Conservation (phyloP, 164 flowering plant species). For the Nelumbo lutea region DNA sequence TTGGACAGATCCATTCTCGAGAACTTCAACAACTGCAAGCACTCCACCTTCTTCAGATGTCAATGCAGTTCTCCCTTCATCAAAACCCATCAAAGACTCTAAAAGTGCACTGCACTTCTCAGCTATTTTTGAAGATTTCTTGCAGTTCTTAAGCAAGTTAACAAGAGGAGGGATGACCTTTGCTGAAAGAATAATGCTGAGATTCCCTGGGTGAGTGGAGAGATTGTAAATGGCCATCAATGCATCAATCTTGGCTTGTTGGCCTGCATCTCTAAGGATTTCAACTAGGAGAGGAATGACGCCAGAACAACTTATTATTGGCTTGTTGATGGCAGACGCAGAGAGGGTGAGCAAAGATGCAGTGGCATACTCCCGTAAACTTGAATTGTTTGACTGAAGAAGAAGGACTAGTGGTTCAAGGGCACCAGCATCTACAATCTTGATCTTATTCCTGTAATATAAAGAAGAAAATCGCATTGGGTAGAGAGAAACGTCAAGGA, state of each 20-base stretch:
- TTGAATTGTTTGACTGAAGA: slow-evolving; percentile 38
- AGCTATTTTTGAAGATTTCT: slow-evolving; percentile 65
- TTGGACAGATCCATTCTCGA: slow-evolving; percentile 72
- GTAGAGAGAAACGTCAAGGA: slow-evolving; percentile 1
- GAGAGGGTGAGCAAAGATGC: slow-evolving; percentile 81
- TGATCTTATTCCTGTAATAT: slow-evolving; percentile 65
- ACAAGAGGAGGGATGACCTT: slow-evolving; percentile 56
- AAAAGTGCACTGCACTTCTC: slow-evolving; percentile 77
- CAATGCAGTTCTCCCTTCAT: slow-evolving; percentile 64
- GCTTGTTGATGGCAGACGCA: slow-evolving; percentile 67
- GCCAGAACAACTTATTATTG: slow-evolving; percentile 62
- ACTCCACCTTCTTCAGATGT: slow-evolving; percentile 83
- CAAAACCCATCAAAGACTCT: slow-evolving; percentile 64
- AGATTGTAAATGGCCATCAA: slow-evolving; percentile 82
- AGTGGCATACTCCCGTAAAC: slow-evolving; percentile 70
- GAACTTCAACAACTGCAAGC: slow-evolving; percentile 80
- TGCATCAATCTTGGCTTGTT: slow-evolving; percentile 73
- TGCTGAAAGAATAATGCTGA: slow-evolving; percentile 41
- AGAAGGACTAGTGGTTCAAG: slow-evolving; percentile 63
- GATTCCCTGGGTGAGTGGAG: slow-evolving; percentile 54
- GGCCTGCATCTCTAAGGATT: slow-evolving; percentile 50
- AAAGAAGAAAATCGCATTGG: not conserved
- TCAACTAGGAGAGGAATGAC: slow-evolving; percentile 77
- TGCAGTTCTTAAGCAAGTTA: slow-evolving; percentile 55
- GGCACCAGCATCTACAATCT: slow-evolving; percentile 78